Evolutionary conservation across 352 stramenopile genomes (phyloP).

Genomic region (Pythium apleroticum): DNA sequence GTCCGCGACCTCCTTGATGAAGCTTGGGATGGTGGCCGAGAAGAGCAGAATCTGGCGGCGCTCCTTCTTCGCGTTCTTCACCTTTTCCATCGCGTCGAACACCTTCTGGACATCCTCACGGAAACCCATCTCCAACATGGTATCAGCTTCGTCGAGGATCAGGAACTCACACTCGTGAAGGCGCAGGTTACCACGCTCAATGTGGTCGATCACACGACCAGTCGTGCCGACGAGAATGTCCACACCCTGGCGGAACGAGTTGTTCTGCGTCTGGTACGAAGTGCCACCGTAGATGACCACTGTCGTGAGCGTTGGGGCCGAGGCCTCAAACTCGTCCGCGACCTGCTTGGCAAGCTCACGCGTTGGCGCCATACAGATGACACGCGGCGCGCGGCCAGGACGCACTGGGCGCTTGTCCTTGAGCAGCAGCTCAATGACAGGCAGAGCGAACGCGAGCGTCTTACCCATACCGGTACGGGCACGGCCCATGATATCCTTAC

Average conservation of each 20-base stretch:
- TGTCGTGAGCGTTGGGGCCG: constrained; percentile 74
- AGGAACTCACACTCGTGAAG: constrained; percentile 90
- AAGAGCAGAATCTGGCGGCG: constrained; percentile 91
- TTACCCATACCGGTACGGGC: constrained; percentile 98
- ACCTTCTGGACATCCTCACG: constrained; percentile 95
- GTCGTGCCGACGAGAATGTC: constrained; percentile 94
- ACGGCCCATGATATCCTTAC: constrained; percentile 97
- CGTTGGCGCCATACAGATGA: constrained; percentile 97
- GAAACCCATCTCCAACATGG: constrained; percentile 97
- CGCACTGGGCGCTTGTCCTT: constrained; percentile 77
- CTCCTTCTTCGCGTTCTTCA: constrained; percentile 49
- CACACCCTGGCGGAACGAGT: constrained; percentile 84
- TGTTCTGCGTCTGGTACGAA: constrained; percentile 89
- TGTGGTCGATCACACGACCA: constrained; percentile 92
- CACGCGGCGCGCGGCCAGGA: constrained; percentile 78
- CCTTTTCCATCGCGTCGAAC: constrained; percentile 77
- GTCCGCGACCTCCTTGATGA: constrained; percentile 89
- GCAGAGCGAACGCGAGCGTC: constrained; percentile 98
- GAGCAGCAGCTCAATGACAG: constrained; percentile 91
- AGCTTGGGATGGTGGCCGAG: constrained; percentile 92
- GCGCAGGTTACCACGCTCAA: constrained; percentile 88
- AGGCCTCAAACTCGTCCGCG: constrained; percentile 85
- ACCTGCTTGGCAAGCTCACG: constrained; percentile 98
- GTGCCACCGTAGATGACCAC: constrained; percentile 92
- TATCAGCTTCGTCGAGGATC: constrained; percentile 94